phyloP scores from a whole-genome alignment of 495 filamentous ascomycete species.

The Penicillium subrubescens region DNA sequence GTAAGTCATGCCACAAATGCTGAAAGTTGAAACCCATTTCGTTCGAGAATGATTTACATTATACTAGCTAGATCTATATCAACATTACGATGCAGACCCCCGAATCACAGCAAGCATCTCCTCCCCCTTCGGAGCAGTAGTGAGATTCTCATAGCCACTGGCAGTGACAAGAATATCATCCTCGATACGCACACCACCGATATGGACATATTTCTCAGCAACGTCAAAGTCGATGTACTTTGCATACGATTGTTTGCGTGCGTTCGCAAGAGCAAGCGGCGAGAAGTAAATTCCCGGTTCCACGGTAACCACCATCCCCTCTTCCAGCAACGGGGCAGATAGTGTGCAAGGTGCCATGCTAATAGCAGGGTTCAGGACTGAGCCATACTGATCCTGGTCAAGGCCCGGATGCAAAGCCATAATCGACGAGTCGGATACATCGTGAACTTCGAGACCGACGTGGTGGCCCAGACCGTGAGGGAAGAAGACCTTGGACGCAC shows the following conservation, averaged over 20 bases:
- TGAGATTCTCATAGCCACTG: conserved; percentile 79
- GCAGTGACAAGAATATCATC: conserved; percentile 84
- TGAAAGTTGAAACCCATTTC: conserved; percentile 14
- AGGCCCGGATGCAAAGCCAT: conserved; percentile 35
- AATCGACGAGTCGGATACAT: conserved; percentile 60
- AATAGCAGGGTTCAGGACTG: conserved; percentile 25
- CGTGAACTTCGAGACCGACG: conserved; percentile 88
- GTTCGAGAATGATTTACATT: conserved; percentile 2
- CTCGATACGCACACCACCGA: conserved; percentile 91
- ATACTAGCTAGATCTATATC: not conserved
- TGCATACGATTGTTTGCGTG: conserved; percentile 62
- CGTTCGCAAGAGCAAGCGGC: conserved; percentile 80
- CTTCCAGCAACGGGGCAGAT: conserved; percentile 53
- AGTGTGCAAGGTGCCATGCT: conserved; percentile 33
- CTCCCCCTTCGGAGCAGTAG: conserved; percentile 77
- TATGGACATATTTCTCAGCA: conserved; percentile 68
- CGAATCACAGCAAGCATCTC: conserved; percentile 66
- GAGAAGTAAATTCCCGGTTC: conserved; percentile 94
- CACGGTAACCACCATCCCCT: conserved; percentile 80
- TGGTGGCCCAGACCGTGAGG: conserved; percentile 92
- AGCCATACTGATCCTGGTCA: conserved; percentile 24
- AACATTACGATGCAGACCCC: conserved; percentile 11
- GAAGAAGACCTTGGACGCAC: conserved; percentile 79
- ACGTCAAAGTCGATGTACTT: conserved; percentile 74
- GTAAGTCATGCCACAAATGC: conserved; percentile 14